A percentile compares a stretch with the other conserved stretches of the same genome.
phyloP scores from a whole-genome alignment of 768 basidiomycete genomes.

The Russula sp. region DNA sequence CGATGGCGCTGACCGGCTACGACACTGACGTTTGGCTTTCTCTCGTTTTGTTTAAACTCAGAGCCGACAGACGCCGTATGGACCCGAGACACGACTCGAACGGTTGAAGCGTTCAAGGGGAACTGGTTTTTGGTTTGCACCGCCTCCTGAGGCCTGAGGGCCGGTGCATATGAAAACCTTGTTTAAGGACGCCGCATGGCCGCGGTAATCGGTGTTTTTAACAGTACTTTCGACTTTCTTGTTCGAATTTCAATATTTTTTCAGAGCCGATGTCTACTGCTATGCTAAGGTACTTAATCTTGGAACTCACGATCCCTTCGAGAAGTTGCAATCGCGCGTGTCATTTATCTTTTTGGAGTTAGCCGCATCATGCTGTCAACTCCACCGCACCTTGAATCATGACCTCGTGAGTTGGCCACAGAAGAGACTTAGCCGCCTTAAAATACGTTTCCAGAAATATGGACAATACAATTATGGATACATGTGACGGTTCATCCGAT shows the following conservation, averaged over 20 bases:
- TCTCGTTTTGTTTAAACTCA: conserved; percentile 13
- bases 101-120: conserved; percentile 19
- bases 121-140: conserved; percentile 18
- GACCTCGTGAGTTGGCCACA: conserved; percentile 7
- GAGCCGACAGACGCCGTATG: conserved; percentile 17
- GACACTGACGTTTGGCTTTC: conserved; percentile 18
- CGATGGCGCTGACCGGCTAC: neutral
- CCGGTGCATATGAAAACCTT: conserved; percentile 14
- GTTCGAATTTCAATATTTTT: conserved; percentile 18
- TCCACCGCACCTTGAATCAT: conserved; percentile 5
- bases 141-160: conserved; percentile 19
- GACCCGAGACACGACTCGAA: conserved; percentile 17
- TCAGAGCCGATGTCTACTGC: conserved; percentile 16
- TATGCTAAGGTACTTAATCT: conserved; percentile 19
- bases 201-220: conserved; percentile 18
- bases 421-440: conserved; percentile 13
- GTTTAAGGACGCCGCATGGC: conserved; percentile 18
- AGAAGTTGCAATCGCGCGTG: conserved; percentile 18
- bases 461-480: conserved; percentile 18
- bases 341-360: conserved; percentile 24
- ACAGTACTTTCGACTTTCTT: conserved; percentile 4
- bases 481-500: conserved; percentile 9
- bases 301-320: conserved; percentile 19
- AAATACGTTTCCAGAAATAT: conserved; percentile 18
- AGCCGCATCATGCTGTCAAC: conserved; percentile 23